Conservation (phyloP, 768 basidiomycete genomes). For the Tylopilus rubrobrunneus region DNA sequence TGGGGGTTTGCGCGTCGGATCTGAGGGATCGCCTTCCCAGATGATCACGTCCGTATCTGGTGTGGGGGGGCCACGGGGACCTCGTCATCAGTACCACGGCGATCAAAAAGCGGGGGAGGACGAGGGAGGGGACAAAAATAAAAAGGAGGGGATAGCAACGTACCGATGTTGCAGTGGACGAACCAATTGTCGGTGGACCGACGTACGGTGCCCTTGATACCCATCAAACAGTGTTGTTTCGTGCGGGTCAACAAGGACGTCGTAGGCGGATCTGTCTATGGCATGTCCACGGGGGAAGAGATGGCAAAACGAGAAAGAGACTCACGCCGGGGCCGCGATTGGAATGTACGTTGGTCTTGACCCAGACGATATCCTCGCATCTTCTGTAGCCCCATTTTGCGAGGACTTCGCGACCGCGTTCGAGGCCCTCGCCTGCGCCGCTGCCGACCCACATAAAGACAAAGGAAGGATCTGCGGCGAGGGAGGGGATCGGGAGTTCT, state of each 20-base stretch:
- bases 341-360: constrained; percentile 78
- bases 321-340: constrained; percentile 76
- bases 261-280: constrained; percentile 79
- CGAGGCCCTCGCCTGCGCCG: constrained; percentile 86
- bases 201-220: constrained; percentile 94
- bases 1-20: constrained; percentile 85
- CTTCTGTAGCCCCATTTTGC: constrained; percentile 92
- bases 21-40: constrained; percentile 88
- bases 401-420: constrained; percentile 85
- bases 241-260: constrained; percentile 83
- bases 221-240: constrained; percentile 96
- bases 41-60: constrained; percentile 94
- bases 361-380: constrained; percentile 99
- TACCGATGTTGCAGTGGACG: constrained; percentile 97
- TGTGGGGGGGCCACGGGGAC: background rate
- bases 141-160: constrained; percentile 21
- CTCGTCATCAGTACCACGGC: background rate
- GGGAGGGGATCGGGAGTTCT: constrained; percentile 71
- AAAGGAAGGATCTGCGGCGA: constrained; percentile 90
- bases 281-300: constrained; percentile 2
- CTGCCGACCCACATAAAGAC: constrained; percentile 95
- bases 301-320: background rate
- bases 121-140: too few relatives aligned
- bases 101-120: too few relatives aligned
- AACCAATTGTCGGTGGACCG: constrained; percentile 94